Conservation (phyloP, 1,284 basidiomycete species). For the Trichosporon sp. region DNA sequence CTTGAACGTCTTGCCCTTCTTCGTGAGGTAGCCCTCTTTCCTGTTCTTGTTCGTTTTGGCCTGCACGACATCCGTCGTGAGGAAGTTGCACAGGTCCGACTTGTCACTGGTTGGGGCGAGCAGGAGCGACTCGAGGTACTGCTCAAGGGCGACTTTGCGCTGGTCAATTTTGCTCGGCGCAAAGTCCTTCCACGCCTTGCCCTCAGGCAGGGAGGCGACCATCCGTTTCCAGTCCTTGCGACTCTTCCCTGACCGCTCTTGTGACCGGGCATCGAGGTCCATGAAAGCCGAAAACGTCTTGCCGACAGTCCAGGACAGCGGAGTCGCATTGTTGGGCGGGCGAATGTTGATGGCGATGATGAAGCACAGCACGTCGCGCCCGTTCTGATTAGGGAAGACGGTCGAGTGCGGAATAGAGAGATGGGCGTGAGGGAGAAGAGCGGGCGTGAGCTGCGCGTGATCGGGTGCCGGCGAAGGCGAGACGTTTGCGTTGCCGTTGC, state of each 20-base stretch:
- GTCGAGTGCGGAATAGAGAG: constrained; percentile 52
- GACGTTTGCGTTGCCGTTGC: not conserved
- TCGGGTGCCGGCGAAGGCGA: constrained; percentile 29
- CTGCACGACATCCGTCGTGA: constrained; percentile 84
- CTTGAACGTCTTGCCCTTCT: constrained; percentile 87
- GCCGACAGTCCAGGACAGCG: constrained; percentile 81
- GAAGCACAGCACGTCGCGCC: constrained; percentile 56
- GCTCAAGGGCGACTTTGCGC: constrained; percentile 82
- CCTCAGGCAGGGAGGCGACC: constrained; percentile 81
- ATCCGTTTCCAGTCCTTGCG: constrained; percentile 72
- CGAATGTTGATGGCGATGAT: constrained; percentile 50
- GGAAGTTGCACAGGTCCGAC: constrained; percentile 86
- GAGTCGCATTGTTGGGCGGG: constrained; percentile 48
- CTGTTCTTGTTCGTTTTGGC: constrained; percentile 83
- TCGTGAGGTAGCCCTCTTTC: constrained; percentile 95
- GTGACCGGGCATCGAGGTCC: constrained; percentile 68
- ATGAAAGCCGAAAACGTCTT: constrained; percentile 92
- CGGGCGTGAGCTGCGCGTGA: constrained; percentile 37
- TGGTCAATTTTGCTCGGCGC: constrained; percentile 95
- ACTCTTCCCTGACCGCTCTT: constrained; percentile 63
- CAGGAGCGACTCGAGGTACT: constrained; percentile 84
- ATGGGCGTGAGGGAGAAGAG: constrained; percentile 50
- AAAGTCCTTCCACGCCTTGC: constrained; percentile 92
- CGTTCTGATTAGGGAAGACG: constrained; percentile 50
- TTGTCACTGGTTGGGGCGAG: constrained; percentile 82